Evolutionary conservation across 495 filamentous ascomycete species (phyloP).

Genomic region (Podospora appendiculata): DNA sequence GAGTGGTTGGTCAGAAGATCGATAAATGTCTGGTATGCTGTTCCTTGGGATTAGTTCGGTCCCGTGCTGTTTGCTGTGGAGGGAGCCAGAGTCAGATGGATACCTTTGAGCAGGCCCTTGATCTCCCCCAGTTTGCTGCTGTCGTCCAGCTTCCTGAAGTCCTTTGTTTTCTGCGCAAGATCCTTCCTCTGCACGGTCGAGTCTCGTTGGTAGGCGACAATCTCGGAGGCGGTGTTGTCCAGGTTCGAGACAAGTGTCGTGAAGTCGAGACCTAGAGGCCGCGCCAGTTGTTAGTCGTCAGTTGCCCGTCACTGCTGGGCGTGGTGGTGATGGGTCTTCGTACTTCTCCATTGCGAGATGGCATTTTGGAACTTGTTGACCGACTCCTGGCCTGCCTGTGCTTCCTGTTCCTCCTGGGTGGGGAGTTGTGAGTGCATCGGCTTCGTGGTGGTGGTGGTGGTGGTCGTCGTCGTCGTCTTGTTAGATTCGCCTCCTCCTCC

Average conservation of each 20-base stretch:
- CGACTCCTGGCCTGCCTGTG: constrained; percentile 33
- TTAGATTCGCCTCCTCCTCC: neutral
- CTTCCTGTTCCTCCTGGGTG: constrained; percentile 22
- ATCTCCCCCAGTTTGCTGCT: constrained; percentile 77
- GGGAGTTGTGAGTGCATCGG: neutral
- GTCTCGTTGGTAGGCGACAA: constrained; percentile 85
- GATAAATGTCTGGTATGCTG: constrained; percentile 95
- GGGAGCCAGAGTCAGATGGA: neutral
- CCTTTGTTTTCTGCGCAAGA: constrained; percentile 95
- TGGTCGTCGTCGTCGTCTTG: neutral
- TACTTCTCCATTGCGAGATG: constrained; percentile 95
- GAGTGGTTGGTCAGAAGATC: constrained; percentile 91
- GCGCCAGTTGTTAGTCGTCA: too few species aligned
- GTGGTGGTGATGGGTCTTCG: constrained; percentile 2
- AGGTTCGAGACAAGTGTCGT: constrained; percentile 78
- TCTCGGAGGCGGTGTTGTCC: constrained; percentile 86
- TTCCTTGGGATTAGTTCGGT: constrained; percentile 5
- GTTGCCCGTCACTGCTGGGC: neutral
- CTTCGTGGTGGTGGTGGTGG: constrained; percentile 4
- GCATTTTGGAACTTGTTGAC: constrained; percentile 92
- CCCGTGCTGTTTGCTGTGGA: neutral
- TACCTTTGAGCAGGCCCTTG: constrained; percentile 84
- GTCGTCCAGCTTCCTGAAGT: constrained; percentile 94
- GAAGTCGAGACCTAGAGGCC: constrained; percentile 70
- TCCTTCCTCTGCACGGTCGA: constrained; percentile 92